phyloP scores from a whole-genome alignment of 257 asterid species.

The Mentha longifolia region DNA sequence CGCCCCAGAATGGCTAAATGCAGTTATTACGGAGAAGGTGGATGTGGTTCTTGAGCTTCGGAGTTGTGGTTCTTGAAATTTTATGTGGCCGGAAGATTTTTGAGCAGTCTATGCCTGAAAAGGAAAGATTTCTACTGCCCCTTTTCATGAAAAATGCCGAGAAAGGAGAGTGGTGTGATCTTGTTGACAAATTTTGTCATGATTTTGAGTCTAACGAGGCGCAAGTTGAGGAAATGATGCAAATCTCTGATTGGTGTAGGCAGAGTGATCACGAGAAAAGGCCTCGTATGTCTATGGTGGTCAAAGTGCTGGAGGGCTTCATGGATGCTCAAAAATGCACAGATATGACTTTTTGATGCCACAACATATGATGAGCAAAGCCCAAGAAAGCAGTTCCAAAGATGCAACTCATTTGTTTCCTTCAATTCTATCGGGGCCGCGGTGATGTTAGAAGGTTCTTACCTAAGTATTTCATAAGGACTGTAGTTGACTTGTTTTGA shows the following conservation, averaged over 20 bases:
- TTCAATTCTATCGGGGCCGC: slow-evolving; percentile 37
- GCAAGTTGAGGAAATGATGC: slow-evolving; percentile 32
- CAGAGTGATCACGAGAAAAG: slow-evolving; percentile 33
- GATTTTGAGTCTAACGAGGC: slow-evolving; percentile 15
- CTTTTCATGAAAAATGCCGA: slow-evolving; percentile 32
- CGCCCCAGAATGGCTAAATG: slow-evolving; percentile 39
- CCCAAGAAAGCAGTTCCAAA: neutral
- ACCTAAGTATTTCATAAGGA: too few species aligned
- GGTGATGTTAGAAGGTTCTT: too few species aligned
- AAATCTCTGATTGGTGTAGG: slow-evolving; percentile 36
- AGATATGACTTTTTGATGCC: slow-evolving; percentile 18
- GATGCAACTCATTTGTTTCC: slow-evolving; percentile 31
- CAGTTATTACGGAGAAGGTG: slow-evolving; percentile 39
- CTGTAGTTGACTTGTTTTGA: too few species aligned
- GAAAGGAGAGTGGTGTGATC: slow-evolving; percentile 31
- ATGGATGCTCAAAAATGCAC: neutral
- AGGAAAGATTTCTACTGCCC: slow-evolving; percentile 26
- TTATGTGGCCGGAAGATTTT: slow-evolving; percentile 36
- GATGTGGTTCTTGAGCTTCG: slow-evolving; percentile 47
- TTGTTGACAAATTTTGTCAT: neutral
- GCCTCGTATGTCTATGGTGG: slow-evolving; percentile 36
- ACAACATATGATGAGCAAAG: neutral
- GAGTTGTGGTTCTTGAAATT: slow-evolving; percentile 39
- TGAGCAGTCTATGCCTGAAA: slow-evolving; percentile 26
- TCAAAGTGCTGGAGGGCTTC: slow-evolving; percentile 37